A percentile compares a stretch with the other conserved stretches of the same genome.
phyloP scores from a whole-genome alignment of 208 protist genomes.

The Angomonas desouzai region DNA sequence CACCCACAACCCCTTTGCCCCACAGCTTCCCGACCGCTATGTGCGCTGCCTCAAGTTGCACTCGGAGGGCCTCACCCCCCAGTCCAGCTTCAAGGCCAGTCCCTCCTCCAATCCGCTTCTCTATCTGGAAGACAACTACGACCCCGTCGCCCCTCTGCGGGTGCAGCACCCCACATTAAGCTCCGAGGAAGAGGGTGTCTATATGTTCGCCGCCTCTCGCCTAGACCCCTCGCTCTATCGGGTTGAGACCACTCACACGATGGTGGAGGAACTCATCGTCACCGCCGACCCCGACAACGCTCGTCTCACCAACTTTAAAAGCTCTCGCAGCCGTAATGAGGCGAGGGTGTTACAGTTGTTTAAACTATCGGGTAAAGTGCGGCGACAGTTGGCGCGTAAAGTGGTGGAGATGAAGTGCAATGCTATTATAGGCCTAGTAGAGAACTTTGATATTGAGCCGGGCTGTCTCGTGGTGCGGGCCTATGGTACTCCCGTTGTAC shows the following conservation, averaged over 20 bases:
- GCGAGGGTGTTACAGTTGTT: constrained; percentile 83
- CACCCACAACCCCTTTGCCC: constrained; percentile 81
- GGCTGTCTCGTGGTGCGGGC: constrained; percentile 88
- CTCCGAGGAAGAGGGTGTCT: constrained; percentile 78
- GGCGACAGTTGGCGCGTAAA: constrained; percentile 86
- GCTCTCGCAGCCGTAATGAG: constrained; percentile 74
- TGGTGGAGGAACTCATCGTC: constrained; percentile 91
- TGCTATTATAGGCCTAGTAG: constrained; percentile 84
- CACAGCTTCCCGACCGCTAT: constrained; percentile 62
- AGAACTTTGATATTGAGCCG: constrained; percentile 88
- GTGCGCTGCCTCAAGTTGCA: constrained; percentile 27
- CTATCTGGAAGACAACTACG: constrained; percentile 32
- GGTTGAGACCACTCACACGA: constrained; percentile 71
- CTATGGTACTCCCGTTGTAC: constrained; percentile 87
- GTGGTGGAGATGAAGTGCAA: constrained; percentile 89
- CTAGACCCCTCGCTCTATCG: constrained; percentile 85
- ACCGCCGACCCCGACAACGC: constrained; percentile 89
- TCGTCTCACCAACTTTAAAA: constrained; percentile 81
- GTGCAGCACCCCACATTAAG: constrained; percentile 76
- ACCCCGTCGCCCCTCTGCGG: constrained; percentile 46
- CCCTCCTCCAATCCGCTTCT: constrained; percentile 6
- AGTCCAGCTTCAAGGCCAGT: background rate
- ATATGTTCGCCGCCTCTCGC: constrained; percentile 79
- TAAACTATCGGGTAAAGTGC: constrained; percentile 88
- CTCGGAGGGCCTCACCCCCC: background rate